Evolutionary conservation across 2,329 filamentous ascomycete species (phyloP).

Genomic region (Fusarium chuoi): DNA sequence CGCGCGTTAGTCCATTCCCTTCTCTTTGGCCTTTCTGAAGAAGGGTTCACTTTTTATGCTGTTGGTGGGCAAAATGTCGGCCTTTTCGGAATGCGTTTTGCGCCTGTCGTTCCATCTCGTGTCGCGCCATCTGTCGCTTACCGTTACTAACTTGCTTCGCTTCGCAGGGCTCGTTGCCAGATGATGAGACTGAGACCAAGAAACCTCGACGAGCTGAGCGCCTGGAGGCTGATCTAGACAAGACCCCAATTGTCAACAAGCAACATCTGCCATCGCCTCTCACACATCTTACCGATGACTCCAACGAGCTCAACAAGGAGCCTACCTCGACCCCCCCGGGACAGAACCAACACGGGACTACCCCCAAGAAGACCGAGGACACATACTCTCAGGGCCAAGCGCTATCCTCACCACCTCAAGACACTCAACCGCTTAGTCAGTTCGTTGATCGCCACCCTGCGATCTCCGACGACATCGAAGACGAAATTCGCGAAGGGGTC

Average conservation of each 20-base stretch:
- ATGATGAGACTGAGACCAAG: slow-evolving; percentile 75
- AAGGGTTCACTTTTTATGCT: not conserved
- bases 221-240: slow-evolving; percentile 66
- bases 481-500: slow-evolving; percentile 85
- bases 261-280: slow-evolving; percentile 84
- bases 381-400: slow-evolving; percentile 56
- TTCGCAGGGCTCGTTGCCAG: slow-evolving; percentile 71
- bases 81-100: slow-evolving; percentile 2
- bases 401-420: slow-evolving; percentile 72
- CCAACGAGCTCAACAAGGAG: slow-evolving; percentile 72
- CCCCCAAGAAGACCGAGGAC: slow-evolving; percentile 62
- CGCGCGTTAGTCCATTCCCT: slow-evolving; percentile 67
- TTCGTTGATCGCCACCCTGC: slow-evolving; percentile 77
- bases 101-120: slow-evolving; percentile 12
- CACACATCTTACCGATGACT: slow-evolving; percentile 70
- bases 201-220: slow-evolving; percentile 85
- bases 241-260: slow-evolving; percentile 70
- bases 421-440: slow-evolving; percentile 71
- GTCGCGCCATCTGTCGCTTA: slow-evolving; percentile 12
- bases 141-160: slow-evolving; percentile 37
- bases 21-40: slow-evolving; percentile 2
- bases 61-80: slow-evolving; percentile 2
- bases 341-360: slow-evolving; percentile 65
- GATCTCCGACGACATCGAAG: slow-evolving; percentile 83
- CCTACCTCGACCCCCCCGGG: slow-evolving; percentile 76